Base-by-base conservation (phyloP, 148 eudicot species). In the Chenopodium album region DNA sequence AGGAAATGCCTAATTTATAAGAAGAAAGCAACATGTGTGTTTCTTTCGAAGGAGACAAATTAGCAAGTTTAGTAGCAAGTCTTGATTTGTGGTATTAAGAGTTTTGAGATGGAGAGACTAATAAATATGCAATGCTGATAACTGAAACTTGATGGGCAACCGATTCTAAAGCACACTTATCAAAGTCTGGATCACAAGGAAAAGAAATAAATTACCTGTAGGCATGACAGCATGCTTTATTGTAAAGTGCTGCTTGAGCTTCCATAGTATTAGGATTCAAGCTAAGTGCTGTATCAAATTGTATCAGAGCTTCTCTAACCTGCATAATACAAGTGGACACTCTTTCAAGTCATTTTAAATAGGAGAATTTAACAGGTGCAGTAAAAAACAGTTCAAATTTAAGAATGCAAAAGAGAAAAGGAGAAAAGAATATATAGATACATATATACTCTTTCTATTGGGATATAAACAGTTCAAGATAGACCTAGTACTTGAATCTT, bases 181-280 rank as follows among this genome's bases (percentile, higher is more conserved):
- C 69, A n/a, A 64, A 48, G 76, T 75, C 7, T 71, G 7, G 59
- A 47, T 17, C 28, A 1, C 44, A 66, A 67, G 4, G 75, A 56
- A 77, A 59, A 67, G 34, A 71, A 46, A 81, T 76, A 64, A 8
- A 56, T 76, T 85, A 96, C 99, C 99, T 92, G 85, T 91, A 97
- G 73, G 98, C 98, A 88, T 94, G 98, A 78, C 99, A 97, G 54
- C 99, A 97, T 34, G 99, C 99, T 89, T 97, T 97, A 87, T 97
- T 97, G 88, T 97, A 97, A n/a, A 91, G 84, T 76, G 99, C 99
- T 72, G 99, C 99, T 92, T 97, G 99, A 88, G 99, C 90, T 85
- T 97, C 99, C 84, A 91, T 81, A 59, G 90, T 89, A 84, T 91
- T 97, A 68, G 99, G 99, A 84, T 86, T 85, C 73, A 92, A 82